Base-by-base conservation (phyloP, 306 rosid species). In the Acacia acuminata region DNA sequence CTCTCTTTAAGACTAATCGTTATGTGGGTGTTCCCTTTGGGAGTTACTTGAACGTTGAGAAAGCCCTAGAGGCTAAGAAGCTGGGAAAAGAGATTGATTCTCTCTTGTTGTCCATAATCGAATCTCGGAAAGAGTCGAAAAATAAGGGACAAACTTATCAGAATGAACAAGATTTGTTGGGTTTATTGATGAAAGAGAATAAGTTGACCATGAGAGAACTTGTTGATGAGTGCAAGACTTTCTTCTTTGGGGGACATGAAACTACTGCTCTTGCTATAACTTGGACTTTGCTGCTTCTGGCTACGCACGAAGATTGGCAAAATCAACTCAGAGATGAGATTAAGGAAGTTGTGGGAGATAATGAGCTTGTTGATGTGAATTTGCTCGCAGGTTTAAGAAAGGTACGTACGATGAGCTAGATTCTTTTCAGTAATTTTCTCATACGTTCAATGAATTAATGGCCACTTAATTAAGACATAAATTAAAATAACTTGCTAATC, bases 241-340 rank as follows among this genome's bases (percentile, higher is more conserved):
- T 92, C 38, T 92, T 90, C 92, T 90, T 92, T 72, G 94, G 96
- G 1, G 94, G 96, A 0, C 90, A 92, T 80, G 96, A 92, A 80
- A 90, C 94, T 3, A 92, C 94, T 25, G 90, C 96, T 13, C 84
- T 92, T 83, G 87, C 94, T 5, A 68, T 92, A 82, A 85, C 89
- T 3, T 92, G 96, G 96, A 88, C 90, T 30, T 56, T 92, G 85
- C 64, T 92, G 10, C 92, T 90, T 77, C 80, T 92, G 32, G 92
- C 91, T 5, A 75, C 63, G 5, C 85, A 92, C 71, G 67, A 77
- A 25, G 88, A 92, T 7, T 92, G 94, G 96, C 96, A 92, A 84
- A 44, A 40, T 10, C 79, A 84, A 34, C 61, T 92, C 83, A 82
- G 96, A 63, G 86, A 84, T 3, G 96, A 91, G 85, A 83, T 89